These are phyloP conservation scores for Bretschneidera sinensis DNA, from an alignment of 345 rosid species.

Conservation along the genomic window DNA sequence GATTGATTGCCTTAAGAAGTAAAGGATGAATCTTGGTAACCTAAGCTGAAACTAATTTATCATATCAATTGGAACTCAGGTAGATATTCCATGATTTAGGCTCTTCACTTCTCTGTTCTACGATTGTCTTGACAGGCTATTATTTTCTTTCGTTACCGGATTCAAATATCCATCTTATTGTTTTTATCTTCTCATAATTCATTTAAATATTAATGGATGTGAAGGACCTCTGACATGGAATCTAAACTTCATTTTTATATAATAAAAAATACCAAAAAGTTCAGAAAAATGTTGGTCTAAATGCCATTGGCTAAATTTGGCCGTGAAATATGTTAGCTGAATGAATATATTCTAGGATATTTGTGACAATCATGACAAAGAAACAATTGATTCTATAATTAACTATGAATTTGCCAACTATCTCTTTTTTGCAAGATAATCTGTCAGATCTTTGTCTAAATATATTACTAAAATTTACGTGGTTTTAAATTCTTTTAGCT, in stretches of 20 bases:
- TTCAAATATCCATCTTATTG: background rate
- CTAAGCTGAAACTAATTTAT: no score
- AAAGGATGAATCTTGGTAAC: background rate
- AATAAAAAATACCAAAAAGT: no score
- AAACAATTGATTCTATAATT: no score
- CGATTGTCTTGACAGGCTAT: background rate
- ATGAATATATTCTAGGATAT: background rate
- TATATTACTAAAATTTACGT: no score
- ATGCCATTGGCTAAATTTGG: no score
- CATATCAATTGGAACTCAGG: background rate
- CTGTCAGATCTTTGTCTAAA: background rate
- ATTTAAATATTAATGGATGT: no score
- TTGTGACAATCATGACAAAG: background rate
- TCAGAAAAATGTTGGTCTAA: no score
- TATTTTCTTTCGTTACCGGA: background rate
- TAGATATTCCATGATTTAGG: background rate
- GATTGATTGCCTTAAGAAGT: background rate
- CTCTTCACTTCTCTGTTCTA: background rate
- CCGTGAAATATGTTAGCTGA: background rate
- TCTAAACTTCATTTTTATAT: no score
- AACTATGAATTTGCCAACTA: background rate
- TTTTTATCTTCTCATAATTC: background rate
- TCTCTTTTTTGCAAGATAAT: background rate
- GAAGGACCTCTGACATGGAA: no score
- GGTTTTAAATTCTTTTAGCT: no score